Percentiles rank a stretch among this genome's conserved stretches.
Evolutionary conservation across 2,329 filamentous ascomycete genomes (phyloP).

Genomic region (Stagonosporopsis vannaccii): DNA sequence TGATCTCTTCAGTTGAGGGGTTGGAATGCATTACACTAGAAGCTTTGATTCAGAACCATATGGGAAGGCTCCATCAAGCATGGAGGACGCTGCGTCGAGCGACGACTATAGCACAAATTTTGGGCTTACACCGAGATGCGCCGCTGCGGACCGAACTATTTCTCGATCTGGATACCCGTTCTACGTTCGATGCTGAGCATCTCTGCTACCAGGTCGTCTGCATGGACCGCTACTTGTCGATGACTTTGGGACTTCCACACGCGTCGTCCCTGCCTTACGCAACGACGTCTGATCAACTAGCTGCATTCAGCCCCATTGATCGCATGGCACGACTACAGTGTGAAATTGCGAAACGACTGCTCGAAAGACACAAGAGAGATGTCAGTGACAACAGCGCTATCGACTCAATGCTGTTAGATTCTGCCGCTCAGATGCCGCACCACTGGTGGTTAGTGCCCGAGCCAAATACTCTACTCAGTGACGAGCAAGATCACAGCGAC

Average conservation of each 20-base stretch:
- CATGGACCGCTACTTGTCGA: slow-evolving; percentile 49
- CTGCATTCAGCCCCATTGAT: slow-evolving; percentile 22
- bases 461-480: slow-evolving; percentile 1
- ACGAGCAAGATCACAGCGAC: background rate
- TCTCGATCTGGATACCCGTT: slow-evolving; percentile 18
- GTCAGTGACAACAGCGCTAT: slow-evolving; percentile 24
- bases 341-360: slow-evolving; percentile 47
- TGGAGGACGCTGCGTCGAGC: slow-evolving; percentile 53
- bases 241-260: slow-evolving; percentile 53
- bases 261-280: background rate
- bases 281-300: background rate
- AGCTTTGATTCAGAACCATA: slow-evolving; percentile 48
- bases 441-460: slow-evolving; percentile 27
- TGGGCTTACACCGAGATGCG: slow-evolving; percentile 51
- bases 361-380: slow-evolving; percentile 48
- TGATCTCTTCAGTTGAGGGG: slow-evolving; percentile 51
- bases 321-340: slow-evolving; percentile 44
- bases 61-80: slow-evolving; percentile 51
- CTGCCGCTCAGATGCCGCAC: slow-evolving; percentile 18
- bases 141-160: slow-evolving; percentile 45
- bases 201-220: slow-evolving; percentile 53
- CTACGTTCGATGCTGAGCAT: background rate
- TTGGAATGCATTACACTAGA: slow-evolving; percentile 56
- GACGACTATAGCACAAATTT: slow-evolving; percentile 51
- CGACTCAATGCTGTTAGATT: slow-evolving; percentile 21